Evolutionary conservation across 2,329 filamentous ascomycete species (phyloP).

Genomic region (Alternaria postmessia): DNA sequence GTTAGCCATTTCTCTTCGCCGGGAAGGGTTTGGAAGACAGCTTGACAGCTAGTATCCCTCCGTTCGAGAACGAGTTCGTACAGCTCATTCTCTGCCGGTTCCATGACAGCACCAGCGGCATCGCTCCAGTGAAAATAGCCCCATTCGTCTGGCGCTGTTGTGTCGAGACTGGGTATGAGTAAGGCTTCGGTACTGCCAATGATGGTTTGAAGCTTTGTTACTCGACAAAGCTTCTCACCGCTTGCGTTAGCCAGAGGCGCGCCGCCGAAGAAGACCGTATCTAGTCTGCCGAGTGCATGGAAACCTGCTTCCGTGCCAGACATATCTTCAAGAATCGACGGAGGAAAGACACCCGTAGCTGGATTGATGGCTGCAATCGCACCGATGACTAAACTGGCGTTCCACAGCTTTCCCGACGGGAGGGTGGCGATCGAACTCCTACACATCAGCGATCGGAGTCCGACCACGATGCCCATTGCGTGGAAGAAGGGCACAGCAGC

Average conservation of each 20-base stretch:
- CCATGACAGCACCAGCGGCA: not conserved
- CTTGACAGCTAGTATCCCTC: not conserved
- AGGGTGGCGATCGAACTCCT: not conserved
- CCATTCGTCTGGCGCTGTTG: not conserved
- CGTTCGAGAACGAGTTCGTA: not conserved
- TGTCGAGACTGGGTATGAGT: not conserved
- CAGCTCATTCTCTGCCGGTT: not conserved
- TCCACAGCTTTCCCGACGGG: not conserved
- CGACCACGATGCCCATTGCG: constrained; percentile 1
- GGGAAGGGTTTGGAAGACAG: not conserved
- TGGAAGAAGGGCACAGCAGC: constrained; percentile 2
- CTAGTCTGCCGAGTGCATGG: not conserved
- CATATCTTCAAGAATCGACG: constrained; percentile 3
- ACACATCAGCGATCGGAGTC: constrained; percentile 1
- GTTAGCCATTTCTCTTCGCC: not conserved
- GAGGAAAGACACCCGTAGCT: not conserved
- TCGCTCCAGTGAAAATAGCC: not conserved
- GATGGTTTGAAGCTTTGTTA: constrained; percentile 4
- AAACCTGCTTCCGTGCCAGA: constrained; percentile 1
- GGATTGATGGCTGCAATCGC: not conserved
- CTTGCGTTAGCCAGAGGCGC: not conserved
- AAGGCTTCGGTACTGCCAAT: not conserved
- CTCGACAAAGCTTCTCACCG: not conserved
- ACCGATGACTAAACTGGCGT: not conserved
- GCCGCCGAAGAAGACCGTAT: constrained; percentile 2